Conservation (phyloP, 768 basidiomycete genomes). For the Symmetrospora coprosmae region DNA sequence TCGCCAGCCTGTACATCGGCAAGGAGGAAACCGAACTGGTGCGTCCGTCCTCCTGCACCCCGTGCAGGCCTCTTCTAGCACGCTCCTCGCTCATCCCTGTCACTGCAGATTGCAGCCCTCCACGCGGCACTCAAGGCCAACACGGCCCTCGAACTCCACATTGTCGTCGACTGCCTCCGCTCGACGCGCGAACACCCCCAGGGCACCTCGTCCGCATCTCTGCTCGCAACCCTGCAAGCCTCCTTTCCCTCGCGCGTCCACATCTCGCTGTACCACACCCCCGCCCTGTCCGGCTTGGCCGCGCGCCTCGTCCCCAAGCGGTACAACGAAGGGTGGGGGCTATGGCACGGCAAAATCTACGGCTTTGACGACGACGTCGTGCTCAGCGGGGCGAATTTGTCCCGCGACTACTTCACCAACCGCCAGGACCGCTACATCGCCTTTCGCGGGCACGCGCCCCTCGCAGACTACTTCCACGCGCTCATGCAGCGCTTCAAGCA, state of each 20-base stretch:
- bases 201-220: slow-evolving; percentile 45
- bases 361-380: slow-evolving; percentile 83
- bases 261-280: slow-evolving; percentile 72
- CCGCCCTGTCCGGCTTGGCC: slow-evolving; percentile 60
- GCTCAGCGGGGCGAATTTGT: slow-evolving; percentile 87
- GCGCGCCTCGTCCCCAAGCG: slow-evolving; percentile 69
- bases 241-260: slow-evolving; percentile 59
- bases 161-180: slow-evolving; percentile 61
- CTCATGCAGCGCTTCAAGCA: slow-evolving; percentile 55
- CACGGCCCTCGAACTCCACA: slow-evolving; percentile 50
- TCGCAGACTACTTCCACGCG: slow-evolving; percentile 71
- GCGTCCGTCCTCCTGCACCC: slow-evolving; percentile 33
- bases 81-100: neutral
- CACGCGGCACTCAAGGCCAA: slow-evolving; percentile 48
- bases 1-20: slow-evolving; percentile 82
- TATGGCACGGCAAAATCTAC: slow-evolving; percentile 95
- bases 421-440: slow-evolving; percentile 88
- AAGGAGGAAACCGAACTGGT: slow-evolving; percentile 66
- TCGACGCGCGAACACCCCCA: slow-evolving; percentile 40
- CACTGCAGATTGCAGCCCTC: slow-evolving; percentile 56
- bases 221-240: slow-evolving; percentile 56
- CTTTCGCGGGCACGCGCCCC: slow-evolving; percentile 47
- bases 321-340: slow-evolving; percentile 97
- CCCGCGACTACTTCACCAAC: slow-evolving; percentile 80
- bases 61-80: neutral